Conservation (phyloP, 2,329 filamentous ascomycete species). For the Diplodia seriata region DNA sequence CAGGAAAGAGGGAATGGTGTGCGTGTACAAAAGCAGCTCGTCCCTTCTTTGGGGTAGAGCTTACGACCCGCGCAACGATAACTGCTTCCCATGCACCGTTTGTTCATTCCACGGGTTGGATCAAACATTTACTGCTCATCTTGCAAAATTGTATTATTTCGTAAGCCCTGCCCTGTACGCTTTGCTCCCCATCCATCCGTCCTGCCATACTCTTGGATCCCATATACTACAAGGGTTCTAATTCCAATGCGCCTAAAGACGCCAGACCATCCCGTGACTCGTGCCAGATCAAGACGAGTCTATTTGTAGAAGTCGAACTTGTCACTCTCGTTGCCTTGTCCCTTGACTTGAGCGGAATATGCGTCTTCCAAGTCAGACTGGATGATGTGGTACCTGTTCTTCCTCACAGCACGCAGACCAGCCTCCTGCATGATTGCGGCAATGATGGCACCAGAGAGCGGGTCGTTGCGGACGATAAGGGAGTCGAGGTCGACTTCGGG, state of each 20-base stretch:
- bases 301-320: conserved; percentile 74
- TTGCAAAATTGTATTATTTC: conserved; percentile 15
- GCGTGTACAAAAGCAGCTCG: conserved; percentile 49
- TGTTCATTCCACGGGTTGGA: neutral
- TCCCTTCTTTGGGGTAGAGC: conserved; percentile 48
- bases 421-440: conserved; percentile 99
- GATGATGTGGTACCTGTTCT: conserved; percentile 99
- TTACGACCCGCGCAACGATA: neutral
- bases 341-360: conserved; percentile 97
- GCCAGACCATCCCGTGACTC: conserved; percentile 19
- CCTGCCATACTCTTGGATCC: neutral
- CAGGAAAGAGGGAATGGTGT: conserved; percentile 54
- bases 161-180: conserved; percentile 16
- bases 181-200: conserved; percentile 1
- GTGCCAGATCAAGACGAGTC: conserved; percentile 10
- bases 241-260: conserved; percentile 22
- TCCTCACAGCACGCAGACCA: conserved; percentile 88
- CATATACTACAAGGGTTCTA: conserved; percentile 30
- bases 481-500: conserved; percentile 97
- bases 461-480: conserved; percentile 95
- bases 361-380: conserved; percentile 96
- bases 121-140: neutral
- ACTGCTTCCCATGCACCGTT: neutral
- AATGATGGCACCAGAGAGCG: conserved; percentile 92
- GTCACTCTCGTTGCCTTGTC: conserved; percentile 67